phyloP scores from a whole-genome alignment of 768 basidiomycete species.

The Xerocomus brunneocitrinus region DNA sequence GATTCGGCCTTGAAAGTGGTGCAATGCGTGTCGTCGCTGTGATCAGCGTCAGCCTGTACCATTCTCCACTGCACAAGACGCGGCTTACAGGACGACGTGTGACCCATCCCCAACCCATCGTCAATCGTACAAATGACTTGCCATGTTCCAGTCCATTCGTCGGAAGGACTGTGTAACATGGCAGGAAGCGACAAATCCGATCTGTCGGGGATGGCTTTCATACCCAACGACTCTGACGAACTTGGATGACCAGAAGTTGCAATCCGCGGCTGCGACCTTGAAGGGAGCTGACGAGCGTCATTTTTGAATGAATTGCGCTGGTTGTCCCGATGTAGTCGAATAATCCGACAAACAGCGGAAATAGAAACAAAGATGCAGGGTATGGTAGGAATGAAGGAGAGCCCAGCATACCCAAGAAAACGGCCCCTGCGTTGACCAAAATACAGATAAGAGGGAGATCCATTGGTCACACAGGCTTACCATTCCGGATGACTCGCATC shows the following conservation, averaged over 20 bases:
- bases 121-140: not conserved
- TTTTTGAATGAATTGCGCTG: slow-evolving; percentile 6
- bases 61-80: not conserved
- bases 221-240: not conserved
- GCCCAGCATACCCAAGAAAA: slow-evolving; percentile 58
- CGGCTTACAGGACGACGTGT: slow-evolving; percentile 10
- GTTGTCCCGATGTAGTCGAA: slow-evolving; percentile 21
- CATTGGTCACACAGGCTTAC: slow-evolving; percentile 32
- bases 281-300: not conserved
- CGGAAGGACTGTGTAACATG: not conserved
- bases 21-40: slow-evolving; percentile 1
- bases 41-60: not conserved
- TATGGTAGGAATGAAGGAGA: slow-evolving; percentile 46
- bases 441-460: not conserved
- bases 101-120: not conserved
- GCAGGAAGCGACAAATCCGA: not conserved
- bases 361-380: slow-evolving; percentile 49
- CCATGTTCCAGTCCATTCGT: slow-evolving; percentile 4
- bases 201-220: not conserved
- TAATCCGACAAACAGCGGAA: slow-evolving; percentile 11
- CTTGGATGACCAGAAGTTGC: not conserved
- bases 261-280: not conserved
- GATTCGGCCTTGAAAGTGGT: slow-evolving; percentile 12
- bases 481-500: slow-evolving; percentile 56
- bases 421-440: slow-evolving; percentile 44